Base-by-base conservation (phyloP, 495 filamentous ascomycete genomes). In the Penicillium fimorum region DNA sequence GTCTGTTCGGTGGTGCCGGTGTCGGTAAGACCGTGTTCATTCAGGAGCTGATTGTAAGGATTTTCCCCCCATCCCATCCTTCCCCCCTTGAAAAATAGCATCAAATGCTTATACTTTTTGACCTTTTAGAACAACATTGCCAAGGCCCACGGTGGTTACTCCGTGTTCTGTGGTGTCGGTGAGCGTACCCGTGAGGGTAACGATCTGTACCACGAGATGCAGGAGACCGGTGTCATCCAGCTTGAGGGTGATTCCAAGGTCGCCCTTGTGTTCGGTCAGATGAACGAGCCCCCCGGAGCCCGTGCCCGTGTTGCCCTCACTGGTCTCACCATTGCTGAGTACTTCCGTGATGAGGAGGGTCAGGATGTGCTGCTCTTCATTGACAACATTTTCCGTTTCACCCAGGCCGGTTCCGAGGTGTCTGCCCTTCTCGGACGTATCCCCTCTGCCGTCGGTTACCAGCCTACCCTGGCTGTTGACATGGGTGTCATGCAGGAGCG, bases 171-270 rank as follows among this genome's bases (percentile, higher is more conserved):
- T 74, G 94, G 94, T 91, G 94, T 98, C 78, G 94, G 94, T 70
- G 94, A 98, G 89, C 94, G 94, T 83, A 98, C 94, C 71, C 94
- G 94, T 88, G 94, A 98, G 87, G 94, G 94, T 87, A 98, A 98
- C 87, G 94, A 98, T 87, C 81, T 98, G 85, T 98, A 98, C 88
- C 95, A 98, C 83, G 94, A 98, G 89, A 98, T 98, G 94, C 94
- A 98, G 84, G 92, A 98, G 83, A 98, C 94, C 71, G 86, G 87
- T 81, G 94, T 98, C 85, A 98, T 98, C 80, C 83, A 98, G 78
- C 90, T 98, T 59, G 94, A 98, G 61, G 94, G 94, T 79, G 92
- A 96, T 68, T 98, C 94, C 76, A 98, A 98, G 88, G 94, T 97
- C 81, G 90, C 94, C 60, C 85, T 98, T 63, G 94, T 97, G 63